Conservation (phyloP, 768 basidiomycete genomes). For the Lenzites betulinus region DNA sequence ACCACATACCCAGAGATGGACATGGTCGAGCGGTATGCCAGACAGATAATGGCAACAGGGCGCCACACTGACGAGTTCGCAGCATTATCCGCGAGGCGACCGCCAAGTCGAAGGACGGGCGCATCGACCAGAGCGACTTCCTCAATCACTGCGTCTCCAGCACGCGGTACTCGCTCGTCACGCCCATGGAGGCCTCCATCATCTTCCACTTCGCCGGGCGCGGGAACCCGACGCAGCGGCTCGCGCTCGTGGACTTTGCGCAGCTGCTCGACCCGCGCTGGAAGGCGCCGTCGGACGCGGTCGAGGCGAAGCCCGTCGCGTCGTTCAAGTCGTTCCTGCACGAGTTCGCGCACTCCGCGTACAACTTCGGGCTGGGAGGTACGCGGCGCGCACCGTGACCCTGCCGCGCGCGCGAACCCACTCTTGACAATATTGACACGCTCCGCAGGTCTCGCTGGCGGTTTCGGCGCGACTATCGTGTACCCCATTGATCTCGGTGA, state of each 20-base stretch:
- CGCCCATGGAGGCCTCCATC: conserved; percentile 97
- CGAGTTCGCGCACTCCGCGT: conserved; percentile 66
- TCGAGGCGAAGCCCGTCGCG: conserved; percentile 35
- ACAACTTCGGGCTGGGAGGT: conserved; percentile 90
- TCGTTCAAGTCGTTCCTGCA: conserved; percentile 50
- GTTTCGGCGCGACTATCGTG: conserved; percentile 94
- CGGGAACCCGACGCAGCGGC: conserved; percentile 65
- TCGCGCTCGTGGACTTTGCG: conserved; percentile 89
- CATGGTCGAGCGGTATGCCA: conserved; percentile 80
- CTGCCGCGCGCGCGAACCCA: conserved; percentile 18
- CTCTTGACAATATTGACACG: neutral
- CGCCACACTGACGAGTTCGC: conserved; percentile 6
- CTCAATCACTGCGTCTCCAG: conserved; percentile 82
- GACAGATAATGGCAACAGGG: conserved; percentile 2
- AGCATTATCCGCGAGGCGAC: conserved; percentile 91
- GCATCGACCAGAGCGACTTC: conserved; percentile 96
- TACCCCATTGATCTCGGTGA: conserved; percentile 94
- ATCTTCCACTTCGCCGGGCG: conserved; percentile 97
- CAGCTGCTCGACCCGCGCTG: conserved; percentile 91
- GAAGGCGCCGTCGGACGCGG: conserved; percentile 64
- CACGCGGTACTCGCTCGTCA: conserved; percentile 93
- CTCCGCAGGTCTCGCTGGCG: conserved; percentile 78
- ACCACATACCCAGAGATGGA: conserved; percentile 73
- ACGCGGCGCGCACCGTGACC: conserved; percentile 15
- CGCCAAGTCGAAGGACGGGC: conserved; percentile 88